Percentiles rank a stretch among this genome's conserved stretches.
Evolutionary conservation across 441 rosid genomes (phyloP).

Genomic region (Cnidoscolus chayamansa): DNA sequence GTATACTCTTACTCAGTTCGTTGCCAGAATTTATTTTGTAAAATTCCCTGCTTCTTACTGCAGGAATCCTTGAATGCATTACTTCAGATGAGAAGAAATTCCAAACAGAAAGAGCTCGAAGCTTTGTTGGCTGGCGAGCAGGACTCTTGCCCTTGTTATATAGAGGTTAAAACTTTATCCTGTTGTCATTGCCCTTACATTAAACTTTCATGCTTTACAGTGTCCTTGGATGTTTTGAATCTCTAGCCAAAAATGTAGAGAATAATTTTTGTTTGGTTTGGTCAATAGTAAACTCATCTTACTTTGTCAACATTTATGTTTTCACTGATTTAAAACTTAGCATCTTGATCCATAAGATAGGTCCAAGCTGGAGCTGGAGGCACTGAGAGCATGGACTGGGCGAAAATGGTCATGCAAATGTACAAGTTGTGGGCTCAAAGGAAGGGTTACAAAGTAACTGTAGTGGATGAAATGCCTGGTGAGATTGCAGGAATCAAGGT

Average conservation of each 20-base stretch:
- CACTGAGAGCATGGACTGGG: conserved; percentile 99
- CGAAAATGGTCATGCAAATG: conserved; percentile 93
- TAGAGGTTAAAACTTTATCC: conserved; percentile 56
- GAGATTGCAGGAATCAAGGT: conserved; percentile 98
- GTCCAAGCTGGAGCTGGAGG: conserved; percentile 99
- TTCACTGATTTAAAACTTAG: conserved; percentile 18
- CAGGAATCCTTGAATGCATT: conserved; percentile 77
- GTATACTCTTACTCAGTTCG: neutral
- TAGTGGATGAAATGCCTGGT: conserved; percentile 89
- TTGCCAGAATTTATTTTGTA: conserved; percentile 8
- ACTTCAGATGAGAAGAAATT: conserved; percentile 69
- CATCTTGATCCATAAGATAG: conserved; percentile 35
- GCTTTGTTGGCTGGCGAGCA: conserved; percentile 84
- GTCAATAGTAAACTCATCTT: neutral
- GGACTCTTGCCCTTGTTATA: conserved; percentile 73
- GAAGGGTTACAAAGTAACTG: conserved; percentile 57
- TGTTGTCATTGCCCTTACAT: conserved; percentile 4
- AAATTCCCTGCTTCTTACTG: conserved; percentile 9
- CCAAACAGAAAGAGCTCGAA: conserved; percentile 86
- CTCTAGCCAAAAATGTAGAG: neutral
- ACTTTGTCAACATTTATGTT: too few relatives aligned
- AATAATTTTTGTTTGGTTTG: neutral
- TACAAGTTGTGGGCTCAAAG: conserved; percentile 79
- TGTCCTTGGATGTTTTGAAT: neutral
- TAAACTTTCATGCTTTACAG: conserved; percentile 10